phyloP scores from a whole-genome alignment of 331 rosid species.

The Malus hybrid region DNA sequence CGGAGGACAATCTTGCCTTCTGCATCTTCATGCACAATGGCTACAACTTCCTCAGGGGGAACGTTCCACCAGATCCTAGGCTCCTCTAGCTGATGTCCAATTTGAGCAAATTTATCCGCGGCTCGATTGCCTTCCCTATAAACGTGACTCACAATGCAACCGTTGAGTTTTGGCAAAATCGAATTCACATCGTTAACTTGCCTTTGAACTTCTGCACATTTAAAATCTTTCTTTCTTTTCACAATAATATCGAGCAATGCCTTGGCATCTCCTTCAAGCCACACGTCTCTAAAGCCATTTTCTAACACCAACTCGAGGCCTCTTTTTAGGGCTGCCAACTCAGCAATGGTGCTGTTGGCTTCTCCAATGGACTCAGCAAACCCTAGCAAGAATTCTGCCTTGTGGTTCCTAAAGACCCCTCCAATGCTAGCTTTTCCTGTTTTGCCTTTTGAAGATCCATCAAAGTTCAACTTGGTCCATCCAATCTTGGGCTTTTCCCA shows the following conservation, averaged over 20 bases:
- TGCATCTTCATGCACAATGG: conserved; percentile 52
- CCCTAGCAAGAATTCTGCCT: conserved; percentile 32
- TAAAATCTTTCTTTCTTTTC: conserved; percentile 23
- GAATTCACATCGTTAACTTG: conserved; percentile 43
- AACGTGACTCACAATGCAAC: conserved; percentile 39
- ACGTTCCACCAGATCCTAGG: conserved; percentile 31
- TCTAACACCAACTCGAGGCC: conserved; percentile 41
- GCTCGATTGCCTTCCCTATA: conserved; percentile 70
- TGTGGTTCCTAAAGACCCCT: background rate
- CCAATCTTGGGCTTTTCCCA: conserved; percentile 65
- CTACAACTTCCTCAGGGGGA: conserved; percentile 49
- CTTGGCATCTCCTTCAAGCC: conserved; percentile 78
- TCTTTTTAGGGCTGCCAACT: conserved; percentile 3
- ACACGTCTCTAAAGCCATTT: conserved; percentile 58
- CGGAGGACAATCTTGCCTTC: conserved; percentile 60
- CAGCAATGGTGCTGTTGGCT: conserved; percentile 34
- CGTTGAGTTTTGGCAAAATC: conserved; percentile 26
- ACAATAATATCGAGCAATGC: conserved; percentile 46
- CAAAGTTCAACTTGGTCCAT: conserved; percentile 55
- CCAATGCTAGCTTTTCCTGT: background rate
- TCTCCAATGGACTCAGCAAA: conserved; percentile 60
- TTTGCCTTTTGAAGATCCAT: background rate
- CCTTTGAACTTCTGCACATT: conserved; percentile 41
- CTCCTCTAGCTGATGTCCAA: conserved; percentile 36
- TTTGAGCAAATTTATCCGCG: conserved; percentile 62